phyloP scores from a whole-genome alignment of 108 stramenopile genomes.

The Fistulifera pelliculosa region DNA sequence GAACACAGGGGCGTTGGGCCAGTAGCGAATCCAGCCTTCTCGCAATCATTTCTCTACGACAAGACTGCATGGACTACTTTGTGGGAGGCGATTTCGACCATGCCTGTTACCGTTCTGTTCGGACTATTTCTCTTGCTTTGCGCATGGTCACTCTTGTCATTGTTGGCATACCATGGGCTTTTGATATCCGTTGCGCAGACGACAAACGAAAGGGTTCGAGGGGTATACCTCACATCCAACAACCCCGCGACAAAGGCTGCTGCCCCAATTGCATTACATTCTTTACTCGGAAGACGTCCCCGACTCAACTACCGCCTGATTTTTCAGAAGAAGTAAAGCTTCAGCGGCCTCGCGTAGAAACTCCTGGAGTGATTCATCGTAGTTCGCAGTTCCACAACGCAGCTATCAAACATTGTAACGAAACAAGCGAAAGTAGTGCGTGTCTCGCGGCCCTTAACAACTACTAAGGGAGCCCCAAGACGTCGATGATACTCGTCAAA shows the following conservation, averaged over 20 bases:
- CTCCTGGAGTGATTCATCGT: no score
- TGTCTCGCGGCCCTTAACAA: no score
- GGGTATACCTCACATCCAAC: constrained; percentile 48
- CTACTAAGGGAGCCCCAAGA: no score
- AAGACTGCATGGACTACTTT: constrained; percentile 16
- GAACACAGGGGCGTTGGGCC: no score
- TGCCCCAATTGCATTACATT: constrained; percentile 39
- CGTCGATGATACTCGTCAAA: no score
- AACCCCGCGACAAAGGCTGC: constrained; percentile 68
- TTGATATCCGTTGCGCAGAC: constrained; percentile 74
- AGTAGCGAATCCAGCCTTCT: constrained; percentile 4
- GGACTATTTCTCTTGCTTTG: constrained; percentile 57
- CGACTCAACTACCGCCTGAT: no score
- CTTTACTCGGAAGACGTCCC: no score
- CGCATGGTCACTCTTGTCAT: constrained; percentile 64
- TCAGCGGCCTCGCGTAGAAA: no score
- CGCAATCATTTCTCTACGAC: neutral
- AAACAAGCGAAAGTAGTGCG: no score
- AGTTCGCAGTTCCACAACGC: no score
- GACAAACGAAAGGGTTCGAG: constrained; percentile 76
- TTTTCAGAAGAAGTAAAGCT: no score
- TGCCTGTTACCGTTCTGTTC: constrained; percentile 51
- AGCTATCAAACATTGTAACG: no score
- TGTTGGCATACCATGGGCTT: constrained; percentile 66
- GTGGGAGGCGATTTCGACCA: constrained; percentile 30